Evolutionary conservation across 176 grass and related monocot genomes (phyloP), one percentile per base, ranked within the genome.

Genomic region (Paspalum notatum): DNA sequence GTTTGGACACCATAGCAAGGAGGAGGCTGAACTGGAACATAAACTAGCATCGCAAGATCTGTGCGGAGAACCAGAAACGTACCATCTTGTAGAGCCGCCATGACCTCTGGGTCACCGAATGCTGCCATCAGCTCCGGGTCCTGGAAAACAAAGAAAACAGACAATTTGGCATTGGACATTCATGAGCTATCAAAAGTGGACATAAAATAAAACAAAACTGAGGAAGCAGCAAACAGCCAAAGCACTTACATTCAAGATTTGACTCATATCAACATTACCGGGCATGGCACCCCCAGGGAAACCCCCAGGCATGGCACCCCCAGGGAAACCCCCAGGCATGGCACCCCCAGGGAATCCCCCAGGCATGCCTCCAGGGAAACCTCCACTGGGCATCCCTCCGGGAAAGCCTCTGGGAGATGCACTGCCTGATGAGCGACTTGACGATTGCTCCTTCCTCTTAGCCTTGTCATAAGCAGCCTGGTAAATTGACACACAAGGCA

Each of bases 401-500:
- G 85, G 78, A 46, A 82, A 85, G n/a, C 82, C 86, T 41, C 86
- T 70, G 2, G 81, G 81, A 70, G 62, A 59, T 37, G 57, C 59
- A 45, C 89, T 57, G 58, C 88, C 71, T 56, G 83, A 87, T 65
- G 91, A 66, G 54, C 20, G 82, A 59, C 87, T 90, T 87, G 94
- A 89, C n/a, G 94, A 91, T 63, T 94, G 87, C 68, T 97, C 94
- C 86, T 86, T 88, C 76, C 70, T 83, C 73, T 97, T 97, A 55
- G 91, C 94, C 84, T 94, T 97, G 8, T 94, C 94, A 90, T 97
- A 97, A 81, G 95, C 90, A 89, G 92, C 95, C 95, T 98, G 71
- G 40, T 26, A 54, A 65, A 79, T 16, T 6, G 85, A 38, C 10
- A 84, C 20, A 87, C 63, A 87, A 49, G 10, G 22, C 16, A 81